Evolutionary conservation across 2,329 filamentous ascomycete genomes (phyloP), one percentile per base, ranked within the genome.

Genomic region (Cercospora zeae-maydis): DNA sequence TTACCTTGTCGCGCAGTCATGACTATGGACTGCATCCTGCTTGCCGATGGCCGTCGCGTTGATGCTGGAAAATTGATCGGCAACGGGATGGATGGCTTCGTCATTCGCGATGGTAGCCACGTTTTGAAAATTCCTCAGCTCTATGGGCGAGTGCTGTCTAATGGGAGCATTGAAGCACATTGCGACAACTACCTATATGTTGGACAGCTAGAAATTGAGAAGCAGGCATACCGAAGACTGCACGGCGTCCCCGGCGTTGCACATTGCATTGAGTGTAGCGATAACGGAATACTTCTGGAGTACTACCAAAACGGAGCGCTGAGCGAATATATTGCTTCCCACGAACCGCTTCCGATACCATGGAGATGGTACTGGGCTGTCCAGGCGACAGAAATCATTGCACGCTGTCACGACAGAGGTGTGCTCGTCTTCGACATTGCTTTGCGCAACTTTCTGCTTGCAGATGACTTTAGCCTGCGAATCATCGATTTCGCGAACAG

Each of bases 401-500:
- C 63, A 56, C 57, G 57, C 30, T 66, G 63, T 47, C 61, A 66
- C 52, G 61, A 61, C 33, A 61, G 53, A 56, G 63, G 63, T 37
- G 56, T 66, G 13, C 30, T 66, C 1, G 61, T 66, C 52, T 61
- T 66, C 13, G 63, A 66, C 58, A 63, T 66, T 37, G 63, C 63
- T 63, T 53, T 63, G 57, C 63, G 63, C 33, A 66, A 63, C 39
- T 63, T 66, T 33, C 10, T 66, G 24, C 63, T 66, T 9, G 45
- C 63, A 24, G 63, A 66, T 42, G 63, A 66, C 19, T 53, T 63
- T 37, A 47, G 45, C 51, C 63, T 66, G 5, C 61, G 63, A 34
- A 63, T 66, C 14, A 61, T 66, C 61, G 63, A 66, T 47, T 66
- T 66, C 34, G 61, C 61, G 11, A 66, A 66, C 53, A 66, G 63